Evolutionary conservation across 345 rosid species (phyloP).

Genomic region (Brassica carinata): DNA sequence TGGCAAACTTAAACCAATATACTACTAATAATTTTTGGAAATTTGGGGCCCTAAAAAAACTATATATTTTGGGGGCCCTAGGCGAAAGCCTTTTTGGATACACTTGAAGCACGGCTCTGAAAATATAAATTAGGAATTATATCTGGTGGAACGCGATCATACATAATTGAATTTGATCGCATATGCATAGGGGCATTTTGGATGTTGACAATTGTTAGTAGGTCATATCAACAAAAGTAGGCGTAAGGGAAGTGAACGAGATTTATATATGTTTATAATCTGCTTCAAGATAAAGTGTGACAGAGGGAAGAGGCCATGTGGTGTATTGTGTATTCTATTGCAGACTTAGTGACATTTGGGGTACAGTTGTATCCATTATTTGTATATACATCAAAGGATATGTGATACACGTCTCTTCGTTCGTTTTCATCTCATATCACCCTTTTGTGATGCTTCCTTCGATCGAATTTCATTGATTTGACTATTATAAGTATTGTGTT

Average conservation of each 20-base stretch:
- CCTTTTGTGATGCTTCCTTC: slow-evolving; percentile 21
- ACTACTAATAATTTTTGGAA: no score
- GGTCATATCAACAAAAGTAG: slow-evolving; percentile 21
- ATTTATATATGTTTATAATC: not conserved
- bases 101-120: no score
- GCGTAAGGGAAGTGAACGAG: slow-evolving; percentile 11
- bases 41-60: no score
- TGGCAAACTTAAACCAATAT: no score
- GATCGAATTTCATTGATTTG: slow-evolving; percentile 31
- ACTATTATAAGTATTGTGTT: slow-evolving; percentile 23
- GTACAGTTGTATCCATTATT: slow-evolving; percentile 28
- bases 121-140: not conserved
- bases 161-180: not conserved
- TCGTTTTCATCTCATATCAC: slow-evolving; percentile 10
- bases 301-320: not conserved
- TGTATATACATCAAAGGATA: slow-evolving; percentile 8
- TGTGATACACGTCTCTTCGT: slow-evolving; percentile 23
- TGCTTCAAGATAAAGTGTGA: not conserved
- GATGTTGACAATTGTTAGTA: slow-evolving; percentile 19
- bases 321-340: not conserved
- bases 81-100: no score
- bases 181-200: not conserved
- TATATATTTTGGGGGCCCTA: no score
- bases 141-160: slow-evolving; percentile 5
- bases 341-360: not conserved